Evolutionary conservation across 2,329 filamentous ascomycete species (phyloP).

Genomic region (Zymoseptoria brevis): DNA sequence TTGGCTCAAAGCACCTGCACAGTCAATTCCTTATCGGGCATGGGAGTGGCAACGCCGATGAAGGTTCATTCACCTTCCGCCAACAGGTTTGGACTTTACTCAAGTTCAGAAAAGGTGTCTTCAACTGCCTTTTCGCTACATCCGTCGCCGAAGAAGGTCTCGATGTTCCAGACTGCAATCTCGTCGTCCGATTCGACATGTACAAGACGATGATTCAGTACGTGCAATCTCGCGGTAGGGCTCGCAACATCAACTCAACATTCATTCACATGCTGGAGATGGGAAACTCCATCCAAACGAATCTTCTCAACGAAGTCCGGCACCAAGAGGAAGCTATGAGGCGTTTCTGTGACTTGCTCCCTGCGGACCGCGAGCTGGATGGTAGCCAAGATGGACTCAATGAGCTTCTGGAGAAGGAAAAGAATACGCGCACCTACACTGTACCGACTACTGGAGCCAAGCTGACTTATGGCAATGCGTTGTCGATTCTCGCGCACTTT

Average conservation of each 20-base stretch:
- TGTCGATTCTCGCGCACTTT: conserved; percentile 65
- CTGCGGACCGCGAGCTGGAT: conserved; percentile 62
- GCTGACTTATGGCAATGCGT: conserved; percentile 67
- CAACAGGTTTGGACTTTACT: conserved; percentile 67
- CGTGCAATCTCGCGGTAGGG: conserved; percentile 83
- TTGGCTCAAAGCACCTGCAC: conserved; percentile 52
- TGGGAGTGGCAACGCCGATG: conserved; percentile 32
- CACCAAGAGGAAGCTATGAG: conserved; percentile 55
- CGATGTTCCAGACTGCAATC: conserved; percentile 58
- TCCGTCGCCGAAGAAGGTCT: conserved; percentile 60
- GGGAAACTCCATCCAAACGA: conserved; percentile 54
- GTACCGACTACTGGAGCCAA: conserved; percentile 64
- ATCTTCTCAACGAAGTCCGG: conserved; percentile 52
- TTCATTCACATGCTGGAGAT: conserved; percentile 79
- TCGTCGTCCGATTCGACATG: conserved; percentile 72
- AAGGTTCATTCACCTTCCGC: conserved; percentile 59
- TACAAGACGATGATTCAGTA: conserved; percentile 90
- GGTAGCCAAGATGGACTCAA: conserved; percentile 53
- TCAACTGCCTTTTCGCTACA: conserved; percentile 57
- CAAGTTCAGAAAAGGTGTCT: conserved; percentile 51
- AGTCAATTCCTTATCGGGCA: conserved; percentile 59
- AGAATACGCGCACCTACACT: conserved; percentile 44
- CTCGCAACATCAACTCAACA: conserved; percentile 66
- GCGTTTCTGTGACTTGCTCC: conserved; percentile 66
- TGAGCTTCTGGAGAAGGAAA: conserved; percentile 47